Conservation (phyloP, 768 basidiomycete genomes). For the Rhizopogon rudus region DNA sequence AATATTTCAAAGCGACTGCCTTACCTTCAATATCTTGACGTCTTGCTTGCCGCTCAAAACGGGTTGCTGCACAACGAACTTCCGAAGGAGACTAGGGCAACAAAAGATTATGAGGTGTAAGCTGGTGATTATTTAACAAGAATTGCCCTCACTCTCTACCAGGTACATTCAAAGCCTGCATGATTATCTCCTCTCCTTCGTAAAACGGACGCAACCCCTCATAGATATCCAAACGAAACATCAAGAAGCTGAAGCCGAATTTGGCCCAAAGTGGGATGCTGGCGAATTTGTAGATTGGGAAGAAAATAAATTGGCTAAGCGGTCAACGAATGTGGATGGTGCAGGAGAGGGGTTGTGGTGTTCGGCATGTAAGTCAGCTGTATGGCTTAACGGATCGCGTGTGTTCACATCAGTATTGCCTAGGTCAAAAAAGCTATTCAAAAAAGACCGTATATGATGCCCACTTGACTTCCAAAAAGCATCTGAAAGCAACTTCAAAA, state of each 20-base stretch:
- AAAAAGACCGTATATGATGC: slow-evolving; percentile 98
- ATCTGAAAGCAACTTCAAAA: slow-evolving; percentile 84
- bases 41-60: slow-evolving; percentile 63
- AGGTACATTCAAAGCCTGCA: slow-evolving; percentile 86
- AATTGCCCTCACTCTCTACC: slow-evolving; percentile 7
- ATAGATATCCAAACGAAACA: slow-evolving; percentile 70
- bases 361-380: slow-evolving; percentile 67
- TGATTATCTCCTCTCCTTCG: slow-evolving; percentile 81
- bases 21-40: slow-evolving; percentile 91
- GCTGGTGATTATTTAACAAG: slow-evolving; percentile 23
- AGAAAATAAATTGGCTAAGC: slow-evolving; percentile 36
- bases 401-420: background rate
- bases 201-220: slow-evolving; percentile 80
- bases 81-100: slow-evolving; percentile 57
- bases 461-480: slow-evolving; percentile 93
- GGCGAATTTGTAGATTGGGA: slow-evolving; percentile 77
- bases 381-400: slow-evolving; percentile 2
- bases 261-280: slow-evolving; percentile 75
- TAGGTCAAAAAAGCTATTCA: slow-evolving; percentile 92
- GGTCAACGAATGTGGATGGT: slow-evolving; percentile 36
- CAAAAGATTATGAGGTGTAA: slow-evolving; percentile 78
- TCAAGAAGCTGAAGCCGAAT: slow-evolving; percentile 58
- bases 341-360: slow-evolving; percentile 84
- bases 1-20: slow-evolving; percentile 77
- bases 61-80: slow-evolving; percentile 64